Evolutionary conservation across 163 green algal species (phyloP), one percentile per base, ranked within the genome.

Genomic region (Scenedesmus sp.): DNA sequence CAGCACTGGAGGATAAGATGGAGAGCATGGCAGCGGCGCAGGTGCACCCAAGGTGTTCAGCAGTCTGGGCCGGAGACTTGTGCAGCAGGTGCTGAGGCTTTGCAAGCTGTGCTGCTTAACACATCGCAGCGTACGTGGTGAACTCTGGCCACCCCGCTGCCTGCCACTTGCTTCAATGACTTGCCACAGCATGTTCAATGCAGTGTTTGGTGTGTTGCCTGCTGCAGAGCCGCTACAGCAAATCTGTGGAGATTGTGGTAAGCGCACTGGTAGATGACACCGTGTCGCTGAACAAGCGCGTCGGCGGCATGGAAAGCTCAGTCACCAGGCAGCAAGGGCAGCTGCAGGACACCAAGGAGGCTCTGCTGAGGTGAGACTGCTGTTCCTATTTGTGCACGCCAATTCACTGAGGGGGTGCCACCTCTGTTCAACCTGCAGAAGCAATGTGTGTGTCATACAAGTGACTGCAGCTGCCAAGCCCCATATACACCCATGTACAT

Each of bases 261-360:
- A 46, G 35, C 12, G 80, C 88, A 3, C 43, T 92, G 42, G 88
- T 92, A 24, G 88, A 92, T 26, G 88, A 92, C 43, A 88, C 88
- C 0, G 61, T 73, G 33, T 16, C 43, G 30, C 88, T 92, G 4
- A 84, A 35, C 80, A 70, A 70, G 26, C 59, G 42, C 59, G 43
- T 51, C 15, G 6, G 79, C 24, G 43, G 43, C n/a, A 43, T 83
- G 80, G 78, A 92, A 43, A 70, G 49, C 35, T 65, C 76, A n/a
- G 44, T 84, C 42, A 73, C 43, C 33, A 42, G 40, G n/a, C 88
- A 92, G 65, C 88, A 92, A 81, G 81, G 43, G 13, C 80, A 88
- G 80, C 59, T 92, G 80, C 80, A 88, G 61, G 88, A 92, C 88
- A 92, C 88, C 15, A 88, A 92, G 61, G 88, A 88, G 80, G 88